Evolutionary conservation across 352 stramenopile genomes (phyloP).

Genomic region (Achlya hypogyna): DNA sequence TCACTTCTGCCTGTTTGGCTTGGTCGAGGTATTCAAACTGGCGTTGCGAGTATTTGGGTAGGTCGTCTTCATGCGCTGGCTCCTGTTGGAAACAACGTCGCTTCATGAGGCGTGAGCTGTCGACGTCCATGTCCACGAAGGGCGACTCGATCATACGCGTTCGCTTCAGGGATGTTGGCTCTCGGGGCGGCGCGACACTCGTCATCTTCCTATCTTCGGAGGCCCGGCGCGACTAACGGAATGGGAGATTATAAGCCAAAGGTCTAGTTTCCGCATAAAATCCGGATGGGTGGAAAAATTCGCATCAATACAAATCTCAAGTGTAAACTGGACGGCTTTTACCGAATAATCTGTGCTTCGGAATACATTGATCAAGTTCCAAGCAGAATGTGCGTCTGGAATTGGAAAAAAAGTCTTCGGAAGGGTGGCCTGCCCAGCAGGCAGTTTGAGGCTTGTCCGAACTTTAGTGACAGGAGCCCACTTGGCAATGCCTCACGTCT

Average conservation of each 20-base stretch:
- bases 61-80: constrained; percentile 28
- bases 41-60: constrained; percentile 78
- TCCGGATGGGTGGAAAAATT: neutral
- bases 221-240: neutral
- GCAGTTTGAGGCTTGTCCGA: no score
- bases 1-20: constrained; percentile 69
- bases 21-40: constrained; percentile 85
- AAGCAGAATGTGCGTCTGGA: neutral
- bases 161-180: constrained; percentile 1
- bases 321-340: neutral
- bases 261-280: constrained; percentile 4
- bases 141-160: constrained; percentile 19
- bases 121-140: constrained; percentile 24
- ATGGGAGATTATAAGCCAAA: constrained; percentile 1
- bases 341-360: neutral
- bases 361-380: neutral
- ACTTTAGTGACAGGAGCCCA: no score
- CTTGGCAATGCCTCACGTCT: no score
- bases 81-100: constrained; percentile 16
- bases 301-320: neutral
- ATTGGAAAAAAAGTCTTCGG: no score
- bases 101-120: constrained; percentile 16
- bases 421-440: no score
- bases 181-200: constrained; percentile 21
- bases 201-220: neutral